A percentile compares a stretch with the other conserved stretches of the same genome.
phyloP scores from a whole-genome alignment of 2,329 filamentous ascomycete genomes.

The Talaromyces sp. region DNA sequence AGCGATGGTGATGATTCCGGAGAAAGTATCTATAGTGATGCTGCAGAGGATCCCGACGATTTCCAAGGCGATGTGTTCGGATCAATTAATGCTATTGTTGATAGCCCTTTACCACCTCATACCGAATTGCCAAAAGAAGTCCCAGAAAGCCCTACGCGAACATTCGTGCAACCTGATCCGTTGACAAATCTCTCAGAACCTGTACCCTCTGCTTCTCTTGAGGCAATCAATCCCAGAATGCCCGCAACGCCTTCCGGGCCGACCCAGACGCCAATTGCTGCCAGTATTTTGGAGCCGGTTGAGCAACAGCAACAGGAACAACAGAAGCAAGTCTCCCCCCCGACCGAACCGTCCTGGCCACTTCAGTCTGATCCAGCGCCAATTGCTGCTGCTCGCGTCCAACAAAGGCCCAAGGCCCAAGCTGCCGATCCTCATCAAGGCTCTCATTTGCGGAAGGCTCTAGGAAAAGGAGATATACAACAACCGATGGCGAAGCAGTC shows the following conservation, averaged over 20 bases:
- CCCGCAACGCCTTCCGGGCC: constrained; percentile 5
- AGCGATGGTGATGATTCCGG: constrained; percentile 35
- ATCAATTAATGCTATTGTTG: constrained; percentile 50
- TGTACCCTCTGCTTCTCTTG: constrained; percentile 6
- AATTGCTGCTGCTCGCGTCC: constrained; percentile 15
- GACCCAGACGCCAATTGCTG: not conserved
- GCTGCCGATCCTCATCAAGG: constrained; percentile 23
- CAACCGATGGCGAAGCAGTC: not conserved
- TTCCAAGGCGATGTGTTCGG: constrained; percentile 46
- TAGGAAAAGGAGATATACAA: constrained; percentile 11
- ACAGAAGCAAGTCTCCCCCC: not conserved
- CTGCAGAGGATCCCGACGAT: constrained; percentile 37
- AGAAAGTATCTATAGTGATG: constrained; percentile 49
- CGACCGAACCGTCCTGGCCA: constrained; percentile 16
- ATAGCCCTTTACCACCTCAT: constrained; percentile 27
- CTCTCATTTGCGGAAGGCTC: constrained; percentile 18
- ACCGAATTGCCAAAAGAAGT: constrained; percentile 9
- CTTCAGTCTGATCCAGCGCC: constrained; percentile 1
- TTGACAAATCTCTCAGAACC: not conserved
- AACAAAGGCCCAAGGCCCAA: constrained; percentile 22
- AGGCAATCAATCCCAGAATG: constrained; percentile 4
- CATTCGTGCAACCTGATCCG: constrained; percentile 1
- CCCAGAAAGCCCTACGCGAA: constrained; percentile 21
- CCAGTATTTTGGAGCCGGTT: not conserved
- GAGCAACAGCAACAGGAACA: not conserved